phyloP scores from a whole-genome alignment of 1,139 yeast species.

The Geotrichum macrosporum region DNA sequence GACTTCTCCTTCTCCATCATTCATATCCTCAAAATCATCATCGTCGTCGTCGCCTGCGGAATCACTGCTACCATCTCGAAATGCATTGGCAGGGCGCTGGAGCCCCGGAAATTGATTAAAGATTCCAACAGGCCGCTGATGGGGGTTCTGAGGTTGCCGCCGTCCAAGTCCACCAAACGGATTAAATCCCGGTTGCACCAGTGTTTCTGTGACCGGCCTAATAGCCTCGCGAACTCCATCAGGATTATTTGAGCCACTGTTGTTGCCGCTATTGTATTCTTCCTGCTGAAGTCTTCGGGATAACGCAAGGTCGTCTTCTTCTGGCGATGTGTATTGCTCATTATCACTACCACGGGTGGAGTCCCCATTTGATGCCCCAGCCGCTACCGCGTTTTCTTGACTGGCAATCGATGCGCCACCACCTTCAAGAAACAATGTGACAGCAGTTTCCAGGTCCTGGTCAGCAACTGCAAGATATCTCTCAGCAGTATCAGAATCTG shows the following conservation, averaged over 20 bases:
- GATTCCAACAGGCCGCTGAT: constrained; percentile 31
- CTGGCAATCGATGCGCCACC: constrained; percentile 47
- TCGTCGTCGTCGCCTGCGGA: background rate
- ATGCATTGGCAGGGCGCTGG: constrained; percentile 19
- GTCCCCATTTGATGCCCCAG: constrained; percentile 17
- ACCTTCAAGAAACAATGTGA: constrained; percentile 75
- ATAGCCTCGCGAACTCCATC: constrained; percentile 73
- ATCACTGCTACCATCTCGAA: constrained; percentile 22
- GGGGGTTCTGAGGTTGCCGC: no score
- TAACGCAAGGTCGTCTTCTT: constrained; percentile 55
- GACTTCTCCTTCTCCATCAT: background rate
- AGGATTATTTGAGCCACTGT: no score
- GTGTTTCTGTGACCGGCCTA: constrained; percentile 73
- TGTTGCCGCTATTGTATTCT: constrained; percentile 38
- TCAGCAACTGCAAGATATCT: constrained; percentile 79
- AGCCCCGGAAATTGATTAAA: constrained; percentile 46
- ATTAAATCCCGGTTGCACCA: constrained; percentile 47
- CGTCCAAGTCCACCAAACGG: no score
- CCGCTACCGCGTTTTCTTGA: constrained; percentile 13
- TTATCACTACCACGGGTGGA: constrained; percentile 26
- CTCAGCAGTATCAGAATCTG: constrained; percentile 64
- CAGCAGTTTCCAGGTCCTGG: constrained; percentile 77
- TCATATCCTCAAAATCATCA: background rate
- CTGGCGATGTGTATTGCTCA: no score
- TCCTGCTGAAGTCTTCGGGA: constrained; percentile 66